Evolutionary conservation across 768 basidiomycete genomes (phyloP).

Genomic region (Leccinum barrowsii): DNA sequence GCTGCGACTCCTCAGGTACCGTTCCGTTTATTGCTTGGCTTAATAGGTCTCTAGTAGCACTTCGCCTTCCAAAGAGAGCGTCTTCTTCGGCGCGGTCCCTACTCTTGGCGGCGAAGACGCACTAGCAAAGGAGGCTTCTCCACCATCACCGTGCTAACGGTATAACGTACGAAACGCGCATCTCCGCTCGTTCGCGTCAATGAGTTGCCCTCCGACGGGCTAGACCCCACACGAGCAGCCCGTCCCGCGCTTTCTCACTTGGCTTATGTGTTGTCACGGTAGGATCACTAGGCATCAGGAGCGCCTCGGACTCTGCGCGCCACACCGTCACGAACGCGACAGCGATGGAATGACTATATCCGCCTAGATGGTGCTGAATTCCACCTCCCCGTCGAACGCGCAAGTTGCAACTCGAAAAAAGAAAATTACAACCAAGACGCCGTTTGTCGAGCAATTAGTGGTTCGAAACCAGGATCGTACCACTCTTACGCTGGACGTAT

Average conservation of each 20-base stretch:
- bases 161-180: slow-evolving; percentile 15
- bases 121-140: slow-evolving; percentile 6
- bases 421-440: slow-evolving; percentile 13
- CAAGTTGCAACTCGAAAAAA: slow-evolving; percentile 6
- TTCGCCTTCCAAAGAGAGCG: slow-evolving; percentile 16
- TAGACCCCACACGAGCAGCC: neutral
- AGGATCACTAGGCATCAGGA: neutral
- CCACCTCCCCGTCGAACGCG: slow-evolving; percentile 1
- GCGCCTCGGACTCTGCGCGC: neutral
- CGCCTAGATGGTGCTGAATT: neutral
- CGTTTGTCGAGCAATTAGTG: neutral
- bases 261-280: slow-evolving; percentile 5
- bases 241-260: slow-evolving; percentile 2
- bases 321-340: neutral
- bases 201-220: neutral
- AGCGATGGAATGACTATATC: slow-evolving; percentile 13
- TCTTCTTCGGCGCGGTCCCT: slow-evolving; percentile 5
- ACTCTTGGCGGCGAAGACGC: slow-evolving; percentile 7
- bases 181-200: slow-evolving; percentile 5
- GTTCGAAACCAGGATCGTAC: slow-evolving; percentile 4
- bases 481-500: slow-evolving; percentile 8
- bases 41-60: slow-evolving; percentile 1
- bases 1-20: neutral
- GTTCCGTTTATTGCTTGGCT: neutral
- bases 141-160: slow-evolving; percentile 11